Evolutionary conservation across 2,329 filamentous ascomycete species (phyloP).

Genomic region (Aspergillus sp.): DNA sequence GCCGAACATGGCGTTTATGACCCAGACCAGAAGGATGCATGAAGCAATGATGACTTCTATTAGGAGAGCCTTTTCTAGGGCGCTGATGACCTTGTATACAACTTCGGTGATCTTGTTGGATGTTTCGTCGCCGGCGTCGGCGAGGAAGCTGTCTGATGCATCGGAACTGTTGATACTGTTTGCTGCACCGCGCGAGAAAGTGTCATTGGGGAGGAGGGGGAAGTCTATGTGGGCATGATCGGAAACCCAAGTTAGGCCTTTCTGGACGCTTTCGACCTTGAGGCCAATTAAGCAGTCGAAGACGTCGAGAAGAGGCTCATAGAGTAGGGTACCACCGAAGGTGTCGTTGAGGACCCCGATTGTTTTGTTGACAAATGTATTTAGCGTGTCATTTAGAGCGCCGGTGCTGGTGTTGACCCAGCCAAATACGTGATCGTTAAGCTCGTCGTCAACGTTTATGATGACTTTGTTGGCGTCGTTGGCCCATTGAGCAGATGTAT

Average conservation of each 20-base stretch:
- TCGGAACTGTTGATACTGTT: slow-evolving; percentile 56
- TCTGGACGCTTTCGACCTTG: slow-evolving; percentile 81
- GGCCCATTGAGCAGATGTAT: slow-evolving; percentile 76
- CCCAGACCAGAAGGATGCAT: slow-evolving; percentile 72
- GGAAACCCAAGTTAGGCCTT: slow-evolving; percentile 89
- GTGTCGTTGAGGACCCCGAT: slow-evolving; percentile 70
- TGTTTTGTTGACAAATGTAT: slow-evolving; percentile 77
- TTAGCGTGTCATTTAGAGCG: slow-evolving; percentile 83
- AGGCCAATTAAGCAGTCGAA: slow-evolving; percentile 84
- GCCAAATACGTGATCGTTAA: slow-evolving; percentile 82
- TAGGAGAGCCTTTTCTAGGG: slow-evolving; percentile 67
- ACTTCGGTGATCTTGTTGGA: slow-evolving; percentile 80
- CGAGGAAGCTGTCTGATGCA: slow-evolving; percentile 66
- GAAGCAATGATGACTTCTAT: slow-evolving; percentile 79
- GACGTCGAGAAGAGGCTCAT: slow-evolving; percentile 75
- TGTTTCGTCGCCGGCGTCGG: slow-evolving; percentile 71
- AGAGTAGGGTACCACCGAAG: slow-evolving; percentile 80
- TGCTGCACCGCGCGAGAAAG: slow-evolving; percentile 77
- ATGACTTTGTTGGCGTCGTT: slow-evolving; percentile 73
- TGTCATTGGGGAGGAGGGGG: slow-evolving; percentile 74
- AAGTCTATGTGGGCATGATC: slow-evolving; percentile 82
- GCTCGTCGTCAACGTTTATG: slow-evolving; percentile 61
- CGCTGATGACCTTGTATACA: slow-evolving; percentile 67
- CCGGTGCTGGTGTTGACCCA: slow-evolving; percentile 83
- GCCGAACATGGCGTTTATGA: slow-evolving; percentile 75